phyloP scores from a whole-genome alignment of 305 asterid species.

The Ilex paraguariensis region DNA sequence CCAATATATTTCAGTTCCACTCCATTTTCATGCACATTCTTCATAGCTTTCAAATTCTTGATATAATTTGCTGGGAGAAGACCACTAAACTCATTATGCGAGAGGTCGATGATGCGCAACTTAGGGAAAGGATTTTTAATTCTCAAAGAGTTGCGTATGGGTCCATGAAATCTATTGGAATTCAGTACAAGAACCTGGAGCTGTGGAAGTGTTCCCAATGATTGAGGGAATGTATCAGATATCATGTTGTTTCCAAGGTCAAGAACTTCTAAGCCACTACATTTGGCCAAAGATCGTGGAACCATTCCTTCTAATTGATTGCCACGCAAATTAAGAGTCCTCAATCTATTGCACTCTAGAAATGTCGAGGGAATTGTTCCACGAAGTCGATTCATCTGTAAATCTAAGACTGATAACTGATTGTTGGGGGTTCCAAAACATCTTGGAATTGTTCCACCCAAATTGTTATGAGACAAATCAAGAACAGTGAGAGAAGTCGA shows the following conservation, averaged over 20 bases:
- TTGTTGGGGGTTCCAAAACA: background rate
- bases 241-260: slow-evolving; percentile 10
- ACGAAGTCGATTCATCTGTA: background rate
- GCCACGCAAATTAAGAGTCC: background rate
- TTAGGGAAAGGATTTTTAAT: background rate
- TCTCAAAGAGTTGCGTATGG: background rate
- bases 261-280: slow-evolving; percentile 1
- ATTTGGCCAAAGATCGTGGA: slow-evolving; percentile 6
- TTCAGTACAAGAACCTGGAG: slow-evolving; percentile 1
- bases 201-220: background rate
- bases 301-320: slow-evolving; percentile 11
- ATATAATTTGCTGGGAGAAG: background rate
- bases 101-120: slow-evolving; percentile 2
- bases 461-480: background rate
- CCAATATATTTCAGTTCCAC: slow-evolving; percentile 14
- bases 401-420: rapidly evolving
- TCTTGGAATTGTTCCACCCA: background rate
- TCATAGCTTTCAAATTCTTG: background rate
- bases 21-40: background rate
- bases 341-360: rapidly evolving
- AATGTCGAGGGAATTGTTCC: slow-evolving; percentile 3
- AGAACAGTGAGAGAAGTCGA: no score
- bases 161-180: slow-evolving; percentile 10
- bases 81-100: background rate
- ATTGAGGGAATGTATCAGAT: background rate